A percentile compares a stretch with the other conserved stretches of the same genome.
Evolutionary conservation across 169 alveolate genomes (phyloP).

Genomic region (Plasmodium gonderi): DNA sequence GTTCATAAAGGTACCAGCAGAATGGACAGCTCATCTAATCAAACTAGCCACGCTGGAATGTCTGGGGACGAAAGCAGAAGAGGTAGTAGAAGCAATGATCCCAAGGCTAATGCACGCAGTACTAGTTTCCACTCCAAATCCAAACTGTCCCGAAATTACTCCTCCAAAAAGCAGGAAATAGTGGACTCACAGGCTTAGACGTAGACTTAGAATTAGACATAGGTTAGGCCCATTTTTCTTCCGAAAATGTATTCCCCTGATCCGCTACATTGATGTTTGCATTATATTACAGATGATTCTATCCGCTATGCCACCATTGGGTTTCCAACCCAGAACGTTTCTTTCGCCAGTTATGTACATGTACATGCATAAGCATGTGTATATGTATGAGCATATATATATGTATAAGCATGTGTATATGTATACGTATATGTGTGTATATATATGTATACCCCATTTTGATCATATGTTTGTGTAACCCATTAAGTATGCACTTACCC

Average conservation of each 20-base stretch:
- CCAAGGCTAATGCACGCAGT: conserved; percentile 1
- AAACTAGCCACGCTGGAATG: conserved; percentile 37
- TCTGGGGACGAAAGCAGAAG: conserved; percentile 58
- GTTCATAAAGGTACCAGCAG: conserved; percentile 54
- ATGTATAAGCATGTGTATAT: not conserved
- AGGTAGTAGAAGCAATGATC: conserved; percentile 18
- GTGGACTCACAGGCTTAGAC: conserved; percentile 64
- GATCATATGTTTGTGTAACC: not conserved
- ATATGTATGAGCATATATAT: not conserved
- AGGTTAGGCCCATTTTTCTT: too few relatives aligned
- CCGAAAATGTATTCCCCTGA: too few relatives aligned
- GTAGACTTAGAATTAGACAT: too few relatives aligned
- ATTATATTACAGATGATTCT: not conserved
- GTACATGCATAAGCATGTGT: not conserved
- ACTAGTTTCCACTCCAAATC: conserved; percentile 29
- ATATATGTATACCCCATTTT: not conserved
- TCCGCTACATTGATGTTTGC: not conserved
- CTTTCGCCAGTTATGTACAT: not conserved
- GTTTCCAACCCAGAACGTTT: not conserved
- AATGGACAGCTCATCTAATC: conserved; percentile 64
- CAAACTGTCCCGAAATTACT: conserved; percentile 42
- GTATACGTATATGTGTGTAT: not conserved
- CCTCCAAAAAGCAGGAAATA: conserved; percentile 39
- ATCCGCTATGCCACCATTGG: not conserved
- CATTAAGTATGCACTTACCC: not conserved